Evolutionary conservation across 1,139 yeast species (phyloP), one percentile per base, ranked within the genome.

Genomic region (Candida smagusa): DNA sequence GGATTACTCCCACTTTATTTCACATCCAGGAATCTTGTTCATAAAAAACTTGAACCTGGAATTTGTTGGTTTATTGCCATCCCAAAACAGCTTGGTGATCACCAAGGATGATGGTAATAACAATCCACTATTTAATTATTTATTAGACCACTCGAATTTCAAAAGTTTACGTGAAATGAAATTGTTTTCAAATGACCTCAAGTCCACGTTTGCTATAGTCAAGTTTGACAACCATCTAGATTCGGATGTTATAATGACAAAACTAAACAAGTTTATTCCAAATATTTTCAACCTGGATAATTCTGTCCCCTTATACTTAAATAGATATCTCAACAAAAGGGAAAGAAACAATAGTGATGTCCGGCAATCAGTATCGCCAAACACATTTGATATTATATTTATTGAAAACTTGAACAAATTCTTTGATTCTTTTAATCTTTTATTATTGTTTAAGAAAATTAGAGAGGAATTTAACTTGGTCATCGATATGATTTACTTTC

Each of bases 11-110:
- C 61, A 69, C 38, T 73, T 81, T 22, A 56, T 79, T 23, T 75
- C 82, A 16, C 81, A 81, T 45, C 88, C 89, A 1, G 87, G 86
- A 0, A 77, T 77, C 47, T 54, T 82, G 24, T 81, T 79, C 52
- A 72, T 81, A 22, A 72, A 81, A 43, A 77, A 81, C 33, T 45
- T 66, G 24, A 48, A 60, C 0, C 46, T 46, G 21, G 35, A 35
- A n/a, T 43, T 48, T 30, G 45, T 56, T 21, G 46, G 47, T 29
- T 45, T 54, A 19, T 9, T 39, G 7, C 29, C 23, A 12, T 31
- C 25, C 16, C 33, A 35, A 12, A 30, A 33, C 13, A 36, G 32
- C 21, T 33, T 33, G 21, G 37, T 42, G 2, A 13, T 47, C 22
- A 30, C 39, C 21, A 34, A 31, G 9, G 36, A 38, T 6, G 33